A percentile compares a stretch with the other conserved stretches of the same genome.
Evolutionary conservation across 2,329 filamentous ascomycete species (phyloP).

Genomic region (Dothistroma pini): DNA sequence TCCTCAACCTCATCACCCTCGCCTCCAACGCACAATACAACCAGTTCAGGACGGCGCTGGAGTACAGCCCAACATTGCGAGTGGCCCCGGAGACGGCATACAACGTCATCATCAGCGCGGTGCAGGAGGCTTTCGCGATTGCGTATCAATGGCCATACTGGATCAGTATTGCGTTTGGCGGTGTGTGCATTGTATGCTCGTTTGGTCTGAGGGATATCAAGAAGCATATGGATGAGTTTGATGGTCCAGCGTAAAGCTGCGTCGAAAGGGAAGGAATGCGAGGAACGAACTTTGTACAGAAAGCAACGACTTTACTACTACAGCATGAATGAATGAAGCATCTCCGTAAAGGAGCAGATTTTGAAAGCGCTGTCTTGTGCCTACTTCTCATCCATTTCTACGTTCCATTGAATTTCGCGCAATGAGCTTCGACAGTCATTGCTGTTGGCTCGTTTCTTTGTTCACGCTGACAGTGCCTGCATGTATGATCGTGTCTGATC

Average conservation of each 20-base stretch:
- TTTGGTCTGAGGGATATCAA: slow-evolving; percentile 34
- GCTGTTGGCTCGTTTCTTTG: no score
- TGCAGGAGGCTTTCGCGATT: slow-evolving; percentile 28
- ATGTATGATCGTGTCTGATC: no score
- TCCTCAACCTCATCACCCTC: slow-evolving; percentile 22
- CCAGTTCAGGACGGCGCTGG: slow-evolving; percentile 17
- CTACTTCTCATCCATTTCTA: not conserved
- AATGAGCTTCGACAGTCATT: not conserved
- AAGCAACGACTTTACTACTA: not conserved
- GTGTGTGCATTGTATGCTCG: slow-evolving; percentile 28
- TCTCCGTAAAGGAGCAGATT: not conserved
- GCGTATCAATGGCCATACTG: slow-evolving; percentile 34
- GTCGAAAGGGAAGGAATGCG: not conserved
- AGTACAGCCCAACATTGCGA: slow-evolving; percentile 11
- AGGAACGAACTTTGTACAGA: not conserved
- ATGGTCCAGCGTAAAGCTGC: not conserved
- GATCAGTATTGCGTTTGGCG: slow-evolving; percentile 34
- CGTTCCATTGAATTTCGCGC: not conserved
- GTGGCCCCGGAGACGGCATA: slow-evolving; percentile 24
- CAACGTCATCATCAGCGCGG: slow-evolving; percentile 24
- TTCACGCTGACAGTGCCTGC: no score
- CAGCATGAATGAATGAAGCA: slow-evolving; percentile 4
- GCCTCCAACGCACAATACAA: slow-evolving; percentile 22
- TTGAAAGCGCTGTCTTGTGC: not conserved
- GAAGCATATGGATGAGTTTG: slow-evolving; percentile 29